Percentiles rank a stretch among this genome's conserved stretches.
These are phyloP conservation scores for Astragalus glycyphyllos DNA, from an alignment of 306 rosid genomes.

Conservation along the genomic window DNA sequence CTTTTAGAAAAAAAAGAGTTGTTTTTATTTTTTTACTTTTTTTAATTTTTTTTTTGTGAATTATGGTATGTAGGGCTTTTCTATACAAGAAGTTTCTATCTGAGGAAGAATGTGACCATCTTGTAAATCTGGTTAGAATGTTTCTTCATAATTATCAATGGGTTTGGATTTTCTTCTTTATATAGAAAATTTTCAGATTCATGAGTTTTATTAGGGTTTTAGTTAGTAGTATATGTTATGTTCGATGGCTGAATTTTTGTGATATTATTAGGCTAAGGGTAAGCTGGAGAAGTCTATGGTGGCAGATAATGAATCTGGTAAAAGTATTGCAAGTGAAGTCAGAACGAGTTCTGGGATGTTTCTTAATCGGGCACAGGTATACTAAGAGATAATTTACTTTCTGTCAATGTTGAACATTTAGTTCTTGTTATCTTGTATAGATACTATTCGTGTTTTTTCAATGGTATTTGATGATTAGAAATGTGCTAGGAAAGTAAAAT, in stretches of 20 bases:
- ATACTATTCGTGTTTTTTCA: neutral
- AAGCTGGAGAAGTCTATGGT: slow-evolving; percentile 92
- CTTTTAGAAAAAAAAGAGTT: neutral
- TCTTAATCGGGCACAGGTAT: slow-evolving; percentile 75
- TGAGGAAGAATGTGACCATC: slow-evolving; percentile 85
- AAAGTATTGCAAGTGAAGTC: slow-evolving; percentile 75
- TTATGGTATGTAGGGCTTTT: slow-evolving; percentile 77
- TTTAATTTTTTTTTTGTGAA: neutral
- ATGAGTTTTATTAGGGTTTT: neutral
- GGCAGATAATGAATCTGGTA: slow-evolving; percentile 85
- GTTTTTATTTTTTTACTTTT: neutral
- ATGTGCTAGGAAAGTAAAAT: neutral
- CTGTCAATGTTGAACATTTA: neutral
- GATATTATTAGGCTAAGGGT: slow-evolving; percentile 72
- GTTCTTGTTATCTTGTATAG: neutral
- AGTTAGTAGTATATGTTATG: neutral
- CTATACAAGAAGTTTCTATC: slow-evolving; percentile 69
- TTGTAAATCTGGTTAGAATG: slow-evolving; percentile 66
- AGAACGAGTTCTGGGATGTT: slow-evolving; percentile 99
- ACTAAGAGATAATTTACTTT: slow-evolving; percentile 5
- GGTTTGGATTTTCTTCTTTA: slow-evolving; percentile 2
- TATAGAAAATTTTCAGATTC: neutral
- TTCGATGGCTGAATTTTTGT: slow-evolving; percentile 39
- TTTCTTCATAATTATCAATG: neutral
- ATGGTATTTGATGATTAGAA: slow-evolving; percentile 8